Evolutionary conservation across 192 early-diverging fungal species (phyloP), one percentile per base, ranked within the genome.

Genomic region (Rhizophlyctis rosea): DNA sequence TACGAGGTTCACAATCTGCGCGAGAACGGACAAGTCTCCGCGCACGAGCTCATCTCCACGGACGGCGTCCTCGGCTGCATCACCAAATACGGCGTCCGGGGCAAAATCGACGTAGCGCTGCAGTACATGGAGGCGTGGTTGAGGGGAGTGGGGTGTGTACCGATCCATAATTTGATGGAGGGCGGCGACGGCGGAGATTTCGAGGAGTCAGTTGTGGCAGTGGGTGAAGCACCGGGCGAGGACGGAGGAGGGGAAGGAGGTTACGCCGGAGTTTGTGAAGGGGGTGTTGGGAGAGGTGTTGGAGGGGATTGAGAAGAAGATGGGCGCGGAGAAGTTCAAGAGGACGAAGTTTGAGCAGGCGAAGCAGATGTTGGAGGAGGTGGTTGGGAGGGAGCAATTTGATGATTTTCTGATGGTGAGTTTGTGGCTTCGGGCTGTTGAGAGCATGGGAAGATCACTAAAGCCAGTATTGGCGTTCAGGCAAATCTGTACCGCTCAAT

Each of bases 121-220:
- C 77, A 87, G 55, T 98, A 98, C 79, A 96, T 93, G 85, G 94
- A 93, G 78, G 86, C 92, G 50, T 98, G 96, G 96, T 85, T 98
- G 59, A 85, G 88, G 59, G 96, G 92, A 32, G 79, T 82, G 59
- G 96, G 96, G 33, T 98, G 96, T 72, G 96, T 98, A n/a, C 96
- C 96, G 50, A 98, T 98, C 76, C 90, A 94, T 81, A 91, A 91
- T 80, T 79, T 98, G 47, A 96, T 98, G 96, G 96, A 98, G 79
- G 96, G 94, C 94, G 1, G 96, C 96, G 21, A 98, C 96, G 0
- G 94, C 94, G 35, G 96, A 98, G 81, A 98, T 98, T 67, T 94
- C 93, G 2, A 88, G 96, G 54, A 91, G 90, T 34, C 96, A 98
- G 82, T 76, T 98, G 11, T 98, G 88, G 87, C 96, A 98, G 81